Evolutionary conservation across 345 rosid genomes (phyloP), one percentile per base, ranked within the genome.

Genomic region (Excoecaria cochinchinensis): DNA sequence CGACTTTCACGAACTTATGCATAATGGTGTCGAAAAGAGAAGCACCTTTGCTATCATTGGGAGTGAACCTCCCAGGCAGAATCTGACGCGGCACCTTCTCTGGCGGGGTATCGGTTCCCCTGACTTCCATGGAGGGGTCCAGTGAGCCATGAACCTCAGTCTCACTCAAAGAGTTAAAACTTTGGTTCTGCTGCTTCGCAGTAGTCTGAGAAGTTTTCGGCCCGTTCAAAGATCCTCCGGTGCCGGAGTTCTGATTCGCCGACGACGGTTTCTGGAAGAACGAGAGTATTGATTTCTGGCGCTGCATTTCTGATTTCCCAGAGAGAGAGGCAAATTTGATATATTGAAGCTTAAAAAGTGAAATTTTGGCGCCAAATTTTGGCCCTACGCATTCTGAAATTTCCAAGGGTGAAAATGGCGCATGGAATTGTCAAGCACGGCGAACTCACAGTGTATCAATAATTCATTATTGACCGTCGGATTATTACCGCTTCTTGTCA

Each of bases 61-160:
- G 48, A 53, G 78, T 42, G 76, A 79, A 83, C 69, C 40, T 77
- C 16, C 75, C 74, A 47, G 93, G 90, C 4, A 92, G 69, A 51
- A 90, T 77, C 87, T 78, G 89, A 56, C 98, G 90, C 6, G 97
- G 94, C 74, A 82, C 89, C 80, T 94, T 94, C 88, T 92, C 97
- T 78, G 98, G 98, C 51, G 97, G 97, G 48, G 98, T 94, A 75
- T 89, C 98, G 15, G 85, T 86, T 59, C 95, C 97, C 58, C 82
- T 80, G 19, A 92, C 83, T 68, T 90, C 96, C 71, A 70, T 58
- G 38, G 84, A 70, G 57, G 84, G 69, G 69, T 78, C 86, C 63
- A 74, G 47, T 21, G 50, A 77, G 57, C 63, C 73, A 52, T 66
- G 75, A 48, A 77, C 36, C 19, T 76, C 68, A 25, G 75, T 71